Base-by-base conservation (phyloP, 1,139 yeast genomes). In the Pichia sp. region DNA sequence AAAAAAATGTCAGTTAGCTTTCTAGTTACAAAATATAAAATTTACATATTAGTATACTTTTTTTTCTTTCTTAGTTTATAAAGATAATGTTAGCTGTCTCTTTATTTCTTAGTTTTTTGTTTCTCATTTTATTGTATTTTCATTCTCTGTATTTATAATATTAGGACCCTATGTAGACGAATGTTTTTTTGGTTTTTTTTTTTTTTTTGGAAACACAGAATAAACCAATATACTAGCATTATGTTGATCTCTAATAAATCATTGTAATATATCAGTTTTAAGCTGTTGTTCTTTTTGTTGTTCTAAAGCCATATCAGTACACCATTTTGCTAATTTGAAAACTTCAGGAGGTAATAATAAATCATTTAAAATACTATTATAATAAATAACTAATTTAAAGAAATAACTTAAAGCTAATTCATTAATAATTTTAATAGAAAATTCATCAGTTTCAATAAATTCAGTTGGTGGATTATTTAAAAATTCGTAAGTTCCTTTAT, bases 251-350 rank as follows among this genome's bases (percentile, higher is more conserved):
- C 27, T 6, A 20, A 7, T 6, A 12, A 24, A 11, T 24, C 10
- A 26, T 35, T 35, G 39, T 37, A 46, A 40, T n/a, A 46, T 40
- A 33, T 46, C 37, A 25, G 46, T 6, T 25, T 29, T 41, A 12
- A 46, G 27, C 25, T 44, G 40, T 37, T 56, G 59, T 30, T 52
- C 56, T 42, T 45, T 52, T 54, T 71, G 75, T 52, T 72, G 74
- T 39, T 78, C 79, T 43, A 77, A 68, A n/a, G 82, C 82, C 38
- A 73, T 74, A 55, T 82, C 87, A 45, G 81, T 71, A 23, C 82
- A 83, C 80, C 86, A 77, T 56, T 80, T 80, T 26, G 87, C 87
- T 53, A 82, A 67, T 52, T 76, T 77, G 54, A 78, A 78, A 11
- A 82, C 83, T 46, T 78, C 76, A 7, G 82, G 76, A 46, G 76